Conservation (phyloP, 1,139 yeast species). For the Candida labiduridarum region DNA sequence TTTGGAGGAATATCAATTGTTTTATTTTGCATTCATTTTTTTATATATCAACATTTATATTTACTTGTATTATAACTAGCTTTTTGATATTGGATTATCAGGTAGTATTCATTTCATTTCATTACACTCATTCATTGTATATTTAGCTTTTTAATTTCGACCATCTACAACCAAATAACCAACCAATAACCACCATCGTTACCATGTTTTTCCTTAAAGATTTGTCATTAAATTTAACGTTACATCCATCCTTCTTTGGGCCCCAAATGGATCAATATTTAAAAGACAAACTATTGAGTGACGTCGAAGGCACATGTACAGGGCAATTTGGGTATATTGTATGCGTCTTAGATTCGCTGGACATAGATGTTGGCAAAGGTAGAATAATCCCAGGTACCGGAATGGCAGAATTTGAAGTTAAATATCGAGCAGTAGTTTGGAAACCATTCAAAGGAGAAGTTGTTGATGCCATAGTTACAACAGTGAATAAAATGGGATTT, state of each 20-base stretch:
- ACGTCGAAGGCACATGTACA: slow-evolving; percentile 98
- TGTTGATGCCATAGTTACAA: slow-evolving; percentile 93
- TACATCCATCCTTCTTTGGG: slow-evolving; percentile 97
- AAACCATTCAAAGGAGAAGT: slow-evolving; percentile 98
- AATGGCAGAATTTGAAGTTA: slow-evolving; percentile 94
- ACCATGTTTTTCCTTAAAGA: slow-evolving; percentile 67
- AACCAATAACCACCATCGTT: background rate
- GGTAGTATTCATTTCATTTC: slow-evolving; percentile 1
- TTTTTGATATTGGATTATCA: slow-evolving; percentile 3
- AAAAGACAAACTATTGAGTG: slow-evolving; percentile 85
- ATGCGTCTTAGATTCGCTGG: slow-evolving; percentile 93
- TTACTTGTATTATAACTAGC: slow-evolving; percentile 1
- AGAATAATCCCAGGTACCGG: slow-evolving; percentile 87
- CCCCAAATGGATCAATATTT: slow-evolving; percentile 96
- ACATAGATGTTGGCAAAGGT: slow-evolving; percentile 94
- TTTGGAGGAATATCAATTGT: background rate
- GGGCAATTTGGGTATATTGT: slow-evolving; percentile 98
- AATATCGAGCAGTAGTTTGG: slow-evolving; percentile 97
- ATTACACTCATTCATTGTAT: background rate
- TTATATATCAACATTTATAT: background rate
- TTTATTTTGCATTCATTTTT: background rate
- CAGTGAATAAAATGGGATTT: slow-evolving; percentile 94
- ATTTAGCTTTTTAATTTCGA: background rate
- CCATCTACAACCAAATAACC: background rate
- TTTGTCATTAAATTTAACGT: slow-evolving; percentile 84